Evolutionary conservation across 441 rosid genomes (phyloP), one percentile per base, ranked within the genome.

Genomic region (Aleurites moluccanus): DNA sequence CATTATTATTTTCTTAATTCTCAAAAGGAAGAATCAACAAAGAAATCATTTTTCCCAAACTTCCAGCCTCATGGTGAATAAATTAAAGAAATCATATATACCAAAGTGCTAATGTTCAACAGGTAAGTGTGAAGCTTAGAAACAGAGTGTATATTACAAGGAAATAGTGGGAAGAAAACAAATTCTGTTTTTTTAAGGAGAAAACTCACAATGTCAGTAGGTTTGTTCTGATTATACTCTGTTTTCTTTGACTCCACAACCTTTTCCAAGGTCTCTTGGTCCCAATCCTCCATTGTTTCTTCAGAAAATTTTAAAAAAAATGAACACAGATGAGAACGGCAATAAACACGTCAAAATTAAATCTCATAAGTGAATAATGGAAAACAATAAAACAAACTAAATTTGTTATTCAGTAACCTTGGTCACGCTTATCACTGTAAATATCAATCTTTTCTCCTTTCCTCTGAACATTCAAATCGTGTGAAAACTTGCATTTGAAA

Each of bases 251-350:
- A 92, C 78, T 92, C 93, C 75, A 93, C 90, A 57, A 93, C 99
- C 81, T 91, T 91, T 87, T 96, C 99, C 83, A 96, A 79, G 13
- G 91, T 92, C 75, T 86, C 98, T 79, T 93, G 98, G 82, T 96
- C 99, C 97, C 98, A 96, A 50, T 96, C 93, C 74, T 92, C 98
- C 98, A 96, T 96, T 0, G 87, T 77, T 38, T 83, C 98, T 89
- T 75, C 55, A 45, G 69, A 38, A 53, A 6, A 6, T 38, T 38
- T 6, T 0, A 38, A 45, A 23, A 75, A 68, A 55, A 40, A 18
- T 13, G 33, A 56, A 72, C 10, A 67, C 67, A 11, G 23, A 64
- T 33, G 10, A 60, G 57, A 65, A 53, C 65, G 20, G 28, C 23
- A 72, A 60, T 57, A 35, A 38, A 11, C 23, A 70, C 67, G 33